Base-by-base conservation (phyloP, 192 early-diverging fungal genomes). In the Phycomyces nitens region DNA sequence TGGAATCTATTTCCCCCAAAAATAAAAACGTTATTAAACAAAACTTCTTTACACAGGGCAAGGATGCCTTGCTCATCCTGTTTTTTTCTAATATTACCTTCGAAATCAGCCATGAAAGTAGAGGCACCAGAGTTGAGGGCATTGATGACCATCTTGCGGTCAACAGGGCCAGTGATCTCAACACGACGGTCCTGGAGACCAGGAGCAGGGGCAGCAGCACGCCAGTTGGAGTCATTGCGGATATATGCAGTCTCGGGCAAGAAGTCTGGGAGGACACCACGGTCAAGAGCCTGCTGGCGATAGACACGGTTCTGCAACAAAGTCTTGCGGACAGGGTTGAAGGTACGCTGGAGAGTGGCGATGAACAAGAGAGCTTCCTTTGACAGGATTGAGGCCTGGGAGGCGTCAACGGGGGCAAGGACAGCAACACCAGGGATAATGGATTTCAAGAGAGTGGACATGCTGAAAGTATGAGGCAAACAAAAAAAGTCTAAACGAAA, bases 61-160 rank as follows among this genome's bases (percentile, higher is more conserved):
- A 7, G 14, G 41, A 42, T 14, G 14, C 41, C 14, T 14, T 14
- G 8, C 41, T 14, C 14, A 14, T 42, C 41, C 8, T 42, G 8
- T 47, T 29, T 26, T 1, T 51, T 16, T 18, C 16, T 34, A 6
- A 22, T 49, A 56, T 58, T 76, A 76, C 74, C 74, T 76, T 98
- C 96, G 74, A 98, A 96, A 77, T 98, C 96, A 34, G 96, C 96
- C 96, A 98, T 98, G 77, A 92, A 98, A 34, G 94, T 96, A 61
- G 80, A 79, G 29, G 96, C 90, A 3, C 91, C 94, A 23, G 92
- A 91, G 83, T 96, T 98, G 69, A 98, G 85, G 47, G 96, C 96
- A 68, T 98, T 98, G 80, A 98, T 98, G 71, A 98, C 94, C 96
- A 98, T 98, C 80, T 98, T 98, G 73, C 96, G 89, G 80, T 96